Percentiles rank a stretch among this genome's conserved stretches.
Evolutionary conservation across 2,329 filamentous ascomycete species (phyloP).

Genomic region (Aspergillus proliferans): DNA sequence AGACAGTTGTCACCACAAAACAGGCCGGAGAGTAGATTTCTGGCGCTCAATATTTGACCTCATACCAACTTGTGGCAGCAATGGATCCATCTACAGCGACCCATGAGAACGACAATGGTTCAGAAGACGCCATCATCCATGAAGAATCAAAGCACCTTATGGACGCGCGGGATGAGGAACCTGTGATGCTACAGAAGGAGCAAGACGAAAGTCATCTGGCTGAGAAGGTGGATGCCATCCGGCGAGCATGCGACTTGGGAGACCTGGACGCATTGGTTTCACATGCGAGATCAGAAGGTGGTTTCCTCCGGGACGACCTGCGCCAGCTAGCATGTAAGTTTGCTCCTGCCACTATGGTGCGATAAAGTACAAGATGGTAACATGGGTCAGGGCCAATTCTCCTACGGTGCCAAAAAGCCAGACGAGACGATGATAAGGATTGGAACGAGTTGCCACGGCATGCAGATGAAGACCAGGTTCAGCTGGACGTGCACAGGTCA

Average conservation of each 20-base stretch:
- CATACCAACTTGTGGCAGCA: background rate
- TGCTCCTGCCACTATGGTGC: background rate
- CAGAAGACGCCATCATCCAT: background rate
- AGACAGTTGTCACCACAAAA: too few relatives aligned
- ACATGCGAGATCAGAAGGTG: constrained; percentile 59
- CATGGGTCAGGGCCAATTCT: constrained; percentile 43
- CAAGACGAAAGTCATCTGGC: constrained; percentile 5
- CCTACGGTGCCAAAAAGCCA: constrained; percentile 33
- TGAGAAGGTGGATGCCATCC: constrained; percentile 45
- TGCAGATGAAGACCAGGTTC: constrained; percentile 82
- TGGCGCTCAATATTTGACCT: too few relatives aligned
- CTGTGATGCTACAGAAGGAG: constrained; percentile 1
- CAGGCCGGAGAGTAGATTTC: too few relatives aligned
- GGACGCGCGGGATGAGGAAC: background rate
- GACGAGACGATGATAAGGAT: constrained; percentile 16
- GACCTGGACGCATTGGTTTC: constrained; percentile 53
- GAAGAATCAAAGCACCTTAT: constrained; percentile 4
- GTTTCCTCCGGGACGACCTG: constrained; percentile 60
- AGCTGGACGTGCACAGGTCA: constrained; percentile 87
- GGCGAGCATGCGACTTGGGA: constrained; percentile 54
- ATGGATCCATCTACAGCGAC: background rate
- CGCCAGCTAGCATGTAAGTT: constrained; percentile 72
- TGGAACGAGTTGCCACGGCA: constrained; percentile 69
- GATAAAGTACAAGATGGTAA: constrained; percentile 8
- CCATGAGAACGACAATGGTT: background rate